Evolutionary conservation across 768 basidiomycete species (phyloP).

Genomic region (Psilocybe subaeruginosa): DNA sequence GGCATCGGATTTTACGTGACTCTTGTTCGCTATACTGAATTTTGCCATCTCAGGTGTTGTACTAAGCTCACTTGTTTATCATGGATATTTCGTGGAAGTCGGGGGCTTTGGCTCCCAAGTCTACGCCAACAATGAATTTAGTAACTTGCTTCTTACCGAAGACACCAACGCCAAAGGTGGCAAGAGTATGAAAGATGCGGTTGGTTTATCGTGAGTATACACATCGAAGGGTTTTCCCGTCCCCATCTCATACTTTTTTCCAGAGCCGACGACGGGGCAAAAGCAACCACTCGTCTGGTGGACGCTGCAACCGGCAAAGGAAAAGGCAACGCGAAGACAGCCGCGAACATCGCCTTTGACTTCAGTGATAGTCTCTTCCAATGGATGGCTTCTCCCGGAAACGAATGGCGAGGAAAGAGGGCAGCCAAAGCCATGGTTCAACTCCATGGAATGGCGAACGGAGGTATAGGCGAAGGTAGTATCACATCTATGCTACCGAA

Average conservation of each 20-base stretch:
- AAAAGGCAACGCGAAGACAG: not conserved
- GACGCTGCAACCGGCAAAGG: not conserved
- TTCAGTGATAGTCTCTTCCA: not conserved
- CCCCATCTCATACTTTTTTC: not conserved
- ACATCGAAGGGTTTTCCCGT: not conserved
- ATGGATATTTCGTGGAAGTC: not conserved
- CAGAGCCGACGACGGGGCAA: not conserved
- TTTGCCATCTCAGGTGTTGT: not conserved
- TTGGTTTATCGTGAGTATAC: not conserved
- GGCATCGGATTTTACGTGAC: not conserved
- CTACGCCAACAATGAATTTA: not conserved
- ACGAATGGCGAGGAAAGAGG: constrained; percentile 1
- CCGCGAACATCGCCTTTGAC: not conserved
- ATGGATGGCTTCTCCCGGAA: constrained; percentile 3
- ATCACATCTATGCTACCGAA: not conserved
- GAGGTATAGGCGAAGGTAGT: not conserved
- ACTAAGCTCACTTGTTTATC: not conserved
- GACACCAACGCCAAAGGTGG: not conserved
- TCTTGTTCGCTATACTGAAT: not conserved
- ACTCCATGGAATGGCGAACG: constrained; percentile 4
- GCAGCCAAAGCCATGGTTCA: constrained; percentile 1
- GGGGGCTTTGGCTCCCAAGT: not conserved
- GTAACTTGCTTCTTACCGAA: not conserved
- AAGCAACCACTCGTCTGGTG: not conserved
- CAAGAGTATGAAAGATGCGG: constrained; percentile 2